These are phyloP conservation scores for Platanus orientalis DNA, from an alignment of 164 flowering plant species.

Conservation along the genomic window DNA sequence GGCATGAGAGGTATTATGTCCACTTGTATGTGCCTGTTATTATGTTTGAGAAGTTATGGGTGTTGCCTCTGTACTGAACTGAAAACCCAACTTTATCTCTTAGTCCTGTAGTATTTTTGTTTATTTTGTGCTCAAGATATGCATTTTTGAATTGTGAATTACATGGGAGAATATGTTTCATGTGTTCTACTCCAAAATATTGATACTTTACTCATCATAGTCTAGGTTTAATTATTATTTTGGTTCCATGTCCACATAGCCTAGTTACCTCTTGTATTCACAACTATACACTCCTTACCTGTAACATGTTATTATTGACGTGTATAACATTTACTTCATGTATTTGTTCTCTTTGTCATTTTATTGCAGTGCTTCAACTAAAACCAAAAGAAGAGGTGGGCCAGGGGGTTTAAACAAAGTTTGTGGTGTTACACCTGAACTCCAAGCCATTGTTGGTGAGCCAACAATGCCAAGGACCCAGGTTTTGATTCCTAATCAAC, in stretches of 20 bases:
- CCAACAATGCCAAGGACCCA: constrained; percentile 86
- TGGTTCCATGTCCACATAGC: background rate
- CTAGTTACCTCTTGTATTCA: background rate
- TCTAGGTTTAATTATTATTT: too few species aligned
- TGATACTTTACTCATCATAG: too few species aligned
- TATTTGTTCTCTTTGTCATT: background rate
- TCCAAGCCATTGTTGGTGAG: constrained; percentile 84
- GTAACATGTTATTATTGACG: background rate
- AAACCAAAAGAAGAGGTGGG: constrained; percentile 84
- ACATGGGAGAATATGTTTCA: too few species aligned
- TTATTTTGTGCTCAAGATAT: too few species aligned
- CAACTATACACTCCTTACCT: background rate
- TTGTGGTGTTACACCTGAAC: constrained; percentile 88
- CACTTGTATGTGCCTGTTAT: too few species aligned
- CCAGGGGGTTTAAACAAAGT: constrained; percentile 92
- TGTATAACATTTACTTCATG: background rate
- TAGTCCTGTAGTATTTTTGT: too few species aligned
- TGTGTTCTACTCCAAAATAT: too few species aligned
- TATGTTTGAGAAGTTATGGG: too few species aligned
- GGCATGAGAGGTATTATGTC: too few species aligned
- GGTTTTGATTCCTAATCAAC: constrained; percentile 29
- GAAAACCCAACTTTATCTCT: too few species aligned
- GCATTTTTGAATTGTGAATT: too few species aligned
- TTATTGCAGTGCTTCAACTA: constrained; percentile 52
- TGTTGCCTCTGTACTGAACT: too few species aligned